Conservation (phyloP, 352 stramenopile genomes). For the Phytopythium chamaehyphon region DNA sequence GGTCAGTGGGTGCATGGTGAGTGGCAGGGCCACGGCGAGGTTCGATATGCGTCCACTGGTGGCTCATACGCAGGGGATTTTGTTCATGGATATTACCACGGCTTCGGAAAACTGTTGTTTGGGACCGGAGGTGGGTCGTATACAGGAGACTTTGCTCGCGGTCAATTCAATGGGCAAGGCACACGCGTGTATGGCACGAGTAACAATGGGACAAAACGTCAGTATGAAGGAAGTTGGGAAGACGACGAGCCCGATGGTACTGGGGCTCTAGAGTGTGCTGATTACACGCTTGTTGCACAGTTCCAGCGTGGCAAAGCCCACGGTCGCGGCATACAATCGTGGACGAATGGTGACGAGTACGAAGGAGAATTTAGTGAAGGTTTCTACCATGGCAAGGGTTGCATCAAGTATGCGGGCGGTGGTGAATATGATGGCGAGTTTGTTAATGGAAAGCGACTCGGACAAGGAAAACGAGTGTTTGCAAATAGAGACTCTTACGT, state of each 20-base stretch:
- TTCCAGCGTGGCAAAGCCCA: conserved; percentile 47
- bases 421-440: conserved; percentile 58
- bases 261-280: conserved; percentile 45
- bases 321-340: conserved; percentile 52
- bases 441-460: conserved; percentile 42
- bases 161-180: conserved; percentile 55
- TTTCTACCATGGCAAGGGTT: conserved; percentile 41
- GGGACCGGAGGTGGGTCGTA: conserved; percentile 55
- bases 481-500: conserved; percentile 47
- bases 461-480: conserved; percentile 43
- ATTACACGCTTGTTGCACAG: conserved; percentile 54
- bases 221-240: conserved; percentile 69
- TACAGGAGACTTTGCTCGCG: conserved; percentile 48
- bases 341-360: conserved; percentile 65
- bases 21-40: conserved; percentile 50
- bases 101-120: conserved; percentile 51
- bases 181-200: conserved; percentile 46
- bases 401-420: conserved; percentile 40
- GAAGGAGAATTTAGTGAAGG: conserved; percentile 53
- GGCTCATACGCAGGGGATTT: conserved; percentile 58
- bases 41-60: conserved; percentile 36
- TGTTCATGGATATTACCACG: conserved; percentile 43
- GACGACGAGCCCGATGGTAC: conserved; percentile 55
- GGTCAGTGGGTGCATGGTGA: conserved; percentile 56
- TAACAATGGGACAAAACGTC: conserved; percentile 15